Conservation (phyloP, 371 early-diverging fungal genomes). For the Thermomucor indicae-seudaticae region DNA sequence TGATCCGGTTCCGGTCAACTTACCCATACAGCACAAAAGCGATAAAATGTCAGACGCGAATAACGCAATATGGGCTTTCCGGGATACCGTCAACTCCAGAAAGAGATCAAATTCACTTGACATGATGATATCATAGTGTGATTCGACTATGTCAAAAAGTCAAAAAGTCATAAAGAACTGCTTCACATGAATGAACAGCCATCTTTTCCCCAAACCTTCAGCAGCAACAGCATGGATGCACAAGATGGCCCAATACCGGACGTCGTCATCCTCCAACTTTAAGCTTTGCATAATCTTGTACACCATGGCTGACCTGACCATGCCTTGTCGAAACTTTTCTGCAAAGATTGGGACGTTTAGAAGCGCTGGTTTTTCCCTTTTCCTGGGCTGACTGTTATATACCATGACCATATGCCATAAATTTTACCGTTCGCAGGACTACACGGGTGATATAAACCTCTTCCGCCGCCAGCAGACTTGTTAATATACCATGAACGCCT, state of each 20-base stretch:
- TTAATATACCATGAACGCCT: slow-evolving; percentile 58
- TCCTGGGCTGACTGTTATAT: no score
- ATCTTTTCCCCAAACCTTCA: slow-evolving; percentile 16
- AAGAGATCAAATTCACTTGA: slow-evolving; percentile 36
- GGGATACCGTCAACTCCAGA: slow-evolving; percentile 28
- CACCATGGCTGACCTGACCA: slow-evolving; percentile 56
- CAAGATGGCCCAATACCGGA: slow-evolving; percentile 70
- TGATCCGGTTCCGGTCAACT: background rate
- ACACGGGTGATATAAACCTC: slow-evolving; percentile 71
- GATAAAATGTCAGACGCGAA: slow-evolving; percentile 42
- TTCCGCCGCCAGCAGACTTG: slow-evolving; percentile 52
- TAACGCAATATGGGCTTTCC: slow-evolving; percentile 33
- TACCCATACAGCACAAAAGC: slow-evolving; percentile 43
- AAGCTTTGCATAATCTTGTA: slow-evolving; percentile 59
- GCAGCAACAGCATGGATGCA: slow-evolving; percentile 50
- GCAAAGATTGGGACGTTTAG: no score
- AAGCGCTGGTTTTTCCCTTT: no score
- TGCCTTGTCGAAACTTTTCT: slow-evolving; percentile 44
- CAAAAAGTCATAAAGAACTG: background rate
- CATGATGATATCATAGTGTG: slow-evolving; percentile 35
- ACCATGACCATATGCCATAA: slow-evolving; percentile 64
- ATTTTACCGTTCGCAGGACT: slow-evolving; percentile 67
- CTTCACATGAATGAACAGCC: no score
- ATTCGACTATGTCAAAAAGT: slow-evolving; percentile 21
- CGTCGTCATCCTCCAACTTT: slow-evolving; percentile 70